Base-by-base conservation (phyloP, 495 filamentous ascomycete species). In the Corynascus novoguineensis region DNA sequence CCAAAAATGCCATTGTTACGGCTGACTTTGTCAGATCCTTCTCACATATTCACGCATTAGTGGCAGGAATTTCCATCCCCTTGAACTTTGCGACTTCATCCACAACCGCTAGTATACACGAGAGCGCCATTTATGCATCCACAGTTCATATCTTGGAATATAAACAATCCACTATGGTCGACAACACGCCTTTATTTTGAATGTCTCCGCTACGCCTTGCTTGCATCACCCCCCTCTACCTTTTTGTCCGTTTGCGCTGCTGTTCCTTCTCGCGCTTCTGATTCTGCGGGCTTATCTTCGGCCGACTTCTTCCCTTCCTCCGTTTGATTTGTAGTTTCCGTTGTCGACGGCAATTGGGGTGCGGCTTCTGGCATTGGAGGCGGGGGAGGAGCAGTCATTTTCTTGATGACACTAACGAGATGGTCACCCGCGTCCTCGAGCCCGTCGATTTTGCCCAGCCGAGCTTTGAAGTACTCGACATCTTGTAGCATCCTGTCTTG, bases 381-480 rank as follows among this genome's bases (percentile, higher is more conserved):
- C 7, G 60, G 55, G 6, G 64, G 50, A 12, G 60, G 32, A 1
- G 57, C 49, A 49, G 63, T 69, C 32, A 81, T 66, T 21, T 69
- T 72, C 29, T 81, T 79, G 37, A 91, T 83, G 32, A 95, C 73
- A 29, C 81, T 78, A 9, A 87, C 68, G 6, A 97, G 73, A 58
- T 82, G 78, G 34, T 84, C 80, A 11, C 85, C 86, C 0, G 88
- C 73, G 58, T 88, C 83, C 27, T 80, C 85, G 32, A 89, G 86
- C 1, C 90, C 92, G 51, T 95, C 86, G 41, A 97, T 82, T 66
- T 87, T 89, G 65, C 83, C 78, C 17, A 97, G 76, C 49, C 81
- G 83, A 3, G 78, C 71, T 44, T 86, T 83, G 71, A 98, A 90
- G 63, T 82, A 81, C 55, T 90, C 81, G 38, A 87, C 83, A 64